Conservation (phyloP, 208 protist species). For the Novymonas esmeraldas region DNA sequence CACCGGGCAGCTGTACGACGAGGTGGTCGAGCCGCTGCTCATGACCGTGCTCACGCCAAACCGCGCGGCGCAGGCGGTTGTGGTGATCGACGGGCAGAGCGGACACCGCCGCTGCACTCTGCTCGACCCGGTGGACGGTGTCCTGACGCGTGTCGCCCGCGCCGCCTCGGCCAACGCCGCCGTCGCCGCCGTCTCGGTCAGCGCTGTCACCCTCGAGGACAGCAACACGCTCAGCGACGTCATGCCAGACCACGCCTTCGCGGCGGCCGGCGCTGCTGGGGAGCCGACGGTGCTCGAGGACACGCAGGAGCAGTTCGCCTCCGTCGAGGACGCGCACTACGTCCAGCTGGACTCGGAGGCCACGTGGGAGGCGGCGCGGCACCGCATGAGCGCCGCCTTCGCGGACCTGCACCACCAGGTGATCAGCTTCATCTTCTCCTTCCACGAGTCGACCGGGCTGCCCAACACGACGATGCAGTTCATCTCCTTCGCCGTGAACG, state of each 20-base stretch:
- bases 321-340: slow-evolving; percentile 66
- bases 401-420: slow-evolving; percentile 51
- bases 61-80: slow-evolving; percentile 45
- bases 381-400: slow-evolving; percentile 16
- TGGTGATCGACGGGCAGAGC: slow-evolving; percentile 61
- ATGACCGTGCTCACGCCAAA: slow-evolving; percentile 34
- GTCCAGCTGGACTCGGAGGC: slow-evolving; percentile 33
- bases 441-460: slow-evolving; percentile 34
- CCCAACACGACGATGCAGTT: slow-evolving; percentile 84
- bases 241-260: slow-evolving; percentile 7
- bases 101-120: slow-evolving; percentile 37
- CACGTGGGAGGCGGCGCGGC: slow-evolving; percentile 18
- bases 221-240: slow-evolving; percentile 62
- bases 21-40: slow-evolving; percentile 51
- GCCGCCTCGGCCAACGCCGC: slow-evolving; percentile 15
- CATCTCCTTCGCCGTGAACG: slow-evolving; percentile 66
- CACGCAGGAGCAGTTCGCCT: slow-evolving; percentile 63
- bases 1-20: slow-evolving; percentile 26
- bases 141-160: slow-evolving; percentile 35
- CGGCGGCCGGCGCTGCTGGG: background rate
- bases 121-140: slow-evolving; percentile 46
- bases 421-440: slow-evolving; percentile 67
- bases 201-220: slow-evolving; percentile 56
- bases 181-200: slow-evolving; percentile 52
- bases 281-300: slow-evolving; percentile 74